Base-by-base conservation (phyloP, 306 rosid genomes). In the Cucumis cinereus region DNA sequence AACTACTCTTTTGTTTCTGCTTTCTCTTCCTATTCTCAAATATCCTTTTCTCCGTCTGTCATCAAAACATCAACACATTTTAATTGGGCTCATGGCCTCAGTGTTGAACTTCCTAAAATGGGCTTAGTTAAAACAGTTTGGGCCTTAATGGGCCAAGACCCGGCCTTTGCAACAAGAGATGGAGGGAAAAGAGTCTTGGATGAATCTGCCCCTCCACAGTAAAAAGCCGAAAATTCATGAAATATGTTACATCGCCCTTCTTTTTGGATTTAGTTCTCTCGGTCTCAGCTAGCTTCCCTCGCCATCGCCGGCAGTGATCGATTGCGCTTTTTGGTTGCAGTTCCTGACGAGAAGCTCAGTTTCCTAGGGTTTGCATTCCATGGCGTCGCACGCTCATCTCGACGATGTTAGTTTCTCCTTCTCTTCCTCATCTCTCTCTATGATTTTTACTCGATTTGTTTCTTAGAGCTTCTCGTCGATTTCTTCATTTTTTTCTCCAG, bases 301-400 rank as follows among this genome's bases (percentile, higher is more conserved):
- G 76, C 75, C 24, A 24, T 49, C 19, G 24, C 30, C 45, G 43
- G 41, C 60, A 28, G 59, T 26, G 76, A 23, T 26, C 54, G 0
- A 45, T 45, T 45, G 28, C 73, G 73, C 54, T 26, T 38, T 6
- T 17, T 62, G 13, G 45, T 49, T 72, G 76, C 76, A 72, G 43
- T 72, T 72, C 10, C 70, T 68, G 61, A n/a, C 36, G 59, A 41
- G 49, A 22, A 20, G 17, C 52, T 23, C 76, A 72, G 52, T 23
- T 56, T 63, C 36, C 55, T 62, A 73, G 83, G 80, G 78, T 77
- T 86, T 79, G 43, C 75, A 19, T 55, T 71, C 45, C 60, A 86
- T 86, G 90, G 88, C 85, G 28, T 54, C 86, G 58, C 81, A 82
- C 75, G 7, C 67, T 45, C 85, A 84, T 17, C 62, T 86, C 55